Evolutionary conservation across 805 yeast genomes (phyloP), one percentile per base, ranked within the genome.

Genomic region (Ogataea saltuana): DNA sequence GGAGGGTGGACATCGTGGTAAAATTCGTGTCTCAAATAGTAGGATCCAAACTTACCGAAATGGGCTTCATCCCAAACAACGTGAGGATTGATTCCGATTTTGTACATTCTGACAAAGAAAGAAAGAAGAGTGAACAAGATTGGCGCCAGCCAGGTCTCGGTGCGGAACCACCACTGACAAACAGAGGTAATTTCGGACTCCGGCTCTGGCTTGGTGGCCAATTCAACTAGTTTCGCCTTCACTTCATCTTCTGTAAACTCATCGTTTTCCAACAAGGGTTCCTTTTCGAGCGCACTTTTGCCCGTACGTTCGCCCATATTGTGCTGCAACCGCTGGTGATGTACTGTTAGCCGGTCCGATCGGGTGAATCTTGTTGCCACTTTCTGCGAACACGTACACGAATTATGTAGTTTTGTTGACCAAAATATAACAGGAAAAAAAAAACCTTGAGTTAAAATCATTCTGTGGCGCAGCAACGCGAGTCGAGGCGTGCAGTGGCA

Each of bases 21-120:
- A 59, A 85, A 85, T 56, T 85, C 89, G 58, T 82, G 88, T 61
- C 82, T 76, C 51, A 85, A 67, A 63, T 86, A 86, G 56, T 85
- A 81, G 3, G 91, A 82, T 33, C 95, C 95, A 61, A 86, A 86
- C 61, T 84, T 85, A 32, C 93, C 95, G 65, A 91, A 91, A 70
- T 90, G 97, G 30, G 97, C 97, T 63, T 89, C 97, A 68, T 89
- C 97, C 97, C 97, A 90, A 18, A 93, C 93, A 22, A 93, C 97
- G 43, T 76, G 72, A 44, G 76, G 72, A 48, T 88, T 85, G 44
- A 75, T 71, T 42, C 86, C 85, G 53, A 91, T 84, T 49, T 75
- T 71, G 68, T 86, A 82, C 64, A 89, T 78, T 55, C 98, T 78
- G 31, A 88, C 75, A 49, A 74, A 75, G 55, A 90, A 85, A 8